Evolutionary conservation across 208 protist species (phyloP).

Genomic region (Trichomonas tenax): DNA sequence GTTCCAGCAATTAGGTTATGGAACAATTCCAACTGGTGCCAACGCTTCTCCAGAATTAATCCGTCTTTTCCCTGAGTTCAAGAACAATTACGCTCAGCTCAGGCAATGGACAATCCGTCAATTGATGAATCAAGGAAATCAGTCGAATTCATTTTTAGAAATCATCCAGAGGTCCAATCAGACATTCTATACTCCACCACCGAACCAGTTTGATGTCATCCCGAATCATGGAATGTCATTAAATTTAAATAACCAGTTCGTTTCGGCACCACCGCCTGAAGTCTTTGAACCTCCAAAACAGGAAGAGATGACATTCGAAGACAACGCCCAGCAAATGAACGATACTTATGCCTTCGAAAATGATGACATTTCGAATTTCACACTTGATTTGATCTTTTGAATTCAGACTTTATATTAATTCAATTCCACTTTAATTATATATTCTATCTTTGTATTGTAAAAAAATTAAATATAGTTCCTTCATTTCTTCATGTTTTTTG

Average conservation of each 20-base stretch:
- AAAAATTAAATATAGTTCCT: too few relatives aligned
- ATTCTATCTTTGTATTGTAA: too few relatives aligned
- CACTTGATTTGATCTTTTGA: too few relatives aligned
- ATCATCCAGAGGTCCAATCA: neutral
- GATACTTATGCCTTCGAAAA: neutral
- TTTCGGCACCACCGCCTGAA: neutral
- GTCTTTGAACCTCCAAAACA: neutral
- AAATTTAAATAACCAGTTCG: neutral
- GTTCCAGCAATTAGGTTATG: neutral
- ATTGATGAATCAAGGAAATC: neutral
- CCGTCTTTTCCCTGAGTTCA: neutral
- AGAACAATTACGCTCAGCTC: neutral
- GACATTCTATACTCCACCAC: neutral
- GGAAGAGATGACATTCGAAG: neutral
- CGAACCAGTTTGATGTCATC: neutral
- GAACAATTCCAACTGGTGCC: neutral
- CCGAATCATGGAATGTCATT: too few relatives aligned
- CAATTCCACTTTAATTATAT: too few relatives aligned
- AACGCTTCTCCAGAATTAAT: neutral
- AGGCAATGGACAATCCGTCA: neutral
- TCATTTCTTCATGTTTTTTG: too few relatives aligned
- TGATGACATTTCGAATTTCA: neutral
- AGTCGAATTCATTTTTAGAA: neutral
- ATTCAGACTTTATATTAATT: too few relatives aligned
- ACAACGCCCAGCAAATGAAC: neutral